Evolutionary conservation across 202 grass and related monocot species (phyloP), one percentile per base, ranked within the genome.

Genomic region (Zoysia matrella): DNA sequence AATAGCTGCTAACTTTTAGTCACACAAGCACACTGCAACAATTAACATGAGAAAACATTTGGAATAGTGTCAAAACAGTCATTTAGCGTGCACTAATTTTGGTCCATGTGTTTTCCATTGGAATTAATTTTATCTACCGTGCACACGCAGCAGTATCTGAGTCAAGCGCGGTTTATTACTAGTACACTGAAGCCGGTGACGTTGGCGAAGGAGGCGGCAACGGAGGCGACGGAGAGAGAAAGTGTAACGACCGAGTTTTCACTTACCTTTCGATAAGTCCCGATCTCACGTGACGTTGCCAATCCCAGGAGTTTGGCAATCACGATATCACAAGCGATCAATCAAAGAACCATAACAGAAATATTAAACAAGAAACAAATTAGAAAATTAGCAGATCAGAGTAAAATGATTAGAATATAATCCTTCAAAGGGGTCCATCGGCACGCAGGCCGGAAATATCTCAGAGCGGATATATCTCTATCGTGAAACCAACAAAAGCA

Each of bases 131-230:
- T 54, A 9, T 47, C 9, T 79, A 44, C 11, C 16, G 56, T 55
- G 56, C 46, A 51, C 9, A 63, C 8, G 13, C 67, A 45, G 50
- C 42, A 48, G 69, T 45, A 30, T 3, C 42, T 5, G 2, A 10
- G 8, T 6, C 3, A 48, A 53, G 77, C 9, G 2, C 8, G 11
- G 47, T 1, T 41, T 41, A 46, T 56, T 78, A 94, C 94, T 85
- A 94, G 73, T 55, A 97, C 85, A 81, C 89, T 97, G 89, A 97
- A 97, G 41, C 89, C 94, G 7, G 91, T 92, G 83, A 97, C 89
- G 86, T 97, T 94, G 69, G 87, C 89, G 71, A 97, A 97, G 65
- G 94, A 97, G 13, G 91, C 72, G 7, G 91, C 94, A 50, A 94
- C 88, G 60, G 91, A 94, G 40, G 91, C 87, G 15, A 71, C 81